Evolutionary conservation across 139 green algal species (phyloP).

Genomic region (Chlorella sorokiniana): DNA sequence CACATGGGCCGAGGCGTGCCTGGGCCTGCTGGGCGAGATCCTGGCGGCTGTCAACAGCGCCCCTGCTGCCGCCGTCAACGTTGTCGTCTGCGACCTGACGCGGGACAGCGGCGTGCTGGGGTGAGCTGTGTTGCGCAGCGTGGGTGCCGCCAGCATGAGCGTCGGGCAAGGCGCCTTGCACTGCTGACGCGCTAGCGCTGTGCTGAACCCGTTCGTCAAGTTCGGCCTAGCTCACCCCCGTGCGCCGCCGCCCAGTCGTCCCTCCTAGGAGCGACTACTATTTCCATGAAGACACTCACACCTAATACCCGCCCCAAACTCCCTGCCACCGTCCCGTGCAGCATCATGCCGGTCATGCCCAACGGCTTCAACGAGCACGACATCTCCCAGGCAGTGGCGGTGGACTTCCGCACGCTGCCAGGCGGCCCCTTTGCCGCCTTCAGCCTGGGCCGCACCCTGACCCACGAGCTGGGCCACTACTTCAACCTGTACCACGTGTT

Average conservation of each 20-base stretch:
- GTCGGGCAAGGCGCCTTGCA: not conserved
- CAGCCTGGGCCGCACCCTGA: constrained; percentile 1
- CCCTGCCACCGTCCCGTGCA: not conserved
- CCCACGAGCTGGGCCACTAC: constrained; percentile 22
- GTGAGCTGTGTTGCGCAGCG: not conserved
- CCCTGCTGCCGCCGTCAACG: not conserved
- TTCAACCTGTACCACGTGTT: constrained; percentile 6
- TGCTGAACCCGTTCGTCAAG: too few relatives aligned
- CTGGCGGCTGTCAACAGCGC: not conserved
- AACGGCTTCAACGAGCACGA: not conserved
- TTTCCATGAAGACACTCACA: too few relatives aligned
- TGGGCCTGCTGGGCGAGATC: not conserved
- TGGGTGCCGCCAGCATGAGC: not conserved
- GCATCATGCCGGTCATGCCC: constrained; percentile 18
- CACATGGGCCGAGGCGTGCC: not conserved
- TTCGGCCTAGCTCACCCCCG: too few relatives aligned
- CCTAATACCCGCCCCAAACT: not conserved
- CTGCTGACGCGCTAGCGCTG: not conserved
- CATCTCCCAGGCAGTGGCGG: not conserved
- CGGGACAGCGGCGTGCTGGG: not conserved
- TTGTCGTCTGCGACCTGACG: constrained; percentile 8
- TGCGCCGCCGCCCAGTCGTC: too few relatives aligned
- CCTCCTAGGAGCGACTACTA: too few relatives aligned
- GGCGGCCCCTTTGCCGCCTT: not conserved
- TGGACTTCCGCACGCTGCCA: constrained; percentile 22